phyloP scores from a whole-genome alignment of 225 moss, liverwort and hornwort species.

The Polytrichum commune region DNA sequence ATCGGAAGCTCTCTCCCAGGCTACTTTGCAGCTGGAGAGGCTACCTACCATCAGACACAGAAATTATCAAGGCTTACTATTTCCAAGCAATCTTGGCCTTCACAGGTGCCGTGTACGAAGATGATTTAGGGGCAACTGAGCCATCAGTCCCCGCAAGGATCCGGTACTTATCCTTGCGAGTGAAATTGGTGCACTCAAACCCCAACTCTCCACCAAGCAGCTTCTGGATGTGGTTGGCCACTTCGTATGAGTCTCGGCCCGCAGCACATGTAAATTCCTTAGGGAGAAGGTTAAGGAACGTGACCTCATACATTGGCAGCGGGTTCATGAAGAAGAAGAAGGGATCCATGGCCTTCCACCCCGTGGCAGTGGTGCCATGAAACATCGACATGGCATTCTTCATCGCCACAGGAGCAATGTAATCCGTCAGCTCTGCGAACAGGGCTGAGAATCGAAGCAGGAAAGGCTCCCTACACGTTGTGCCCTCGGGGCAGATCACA shows the following conservation, averaged over 20 bases:
- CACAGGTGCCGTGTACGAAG: not conserved
- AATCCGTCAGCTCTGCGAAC: slow-evolving; percentile 54
- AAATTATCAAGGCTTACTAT: not conserved
- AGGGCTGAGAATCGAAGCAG: slow-evolving; percentile 56
- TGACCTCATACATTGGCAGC: slow-evolving; percentile 44
- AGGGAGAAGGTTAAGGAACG: slow-evolving; percentile 44
- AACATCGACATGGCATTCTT: slow-evolving; percentile 48
- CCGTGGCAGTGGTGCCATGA: slow-evolving; percentile 52
- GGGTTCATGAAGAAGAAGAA: slow-evolving; percentile 70
- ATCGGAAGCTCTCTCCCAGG: not conserved
- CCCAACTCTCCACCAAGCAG: slow-evolving; percentile 42
- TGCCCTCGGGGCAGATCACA: slow-evolving; percentile 58
- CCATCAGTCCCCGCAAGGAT: slow-evolving; percentile 54
- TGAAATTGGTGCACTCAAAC: slow-evolving; percentile 56
- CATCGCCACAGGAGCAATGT: slow-evolving; percentile 55
- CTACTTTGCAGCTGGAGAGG: slow-evolving; percentile 1
- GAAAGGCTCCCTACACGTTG: slow-evolving; percentile 62
- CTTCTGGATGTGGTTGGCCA: slow-evolving; percentile 56
- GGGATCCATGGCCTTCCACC: slow-evolving; percentile 62
- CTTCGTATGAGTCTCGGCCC: slow-evolving; percentile 33
- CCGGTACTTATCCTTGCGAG: slow-evolving; percentile 56
- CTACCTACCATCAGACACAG: not conserved
- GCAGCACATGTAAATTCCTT: slow-evolving; percentile 33
- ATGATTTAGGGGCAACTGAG: slow-evolving; percentile 22
- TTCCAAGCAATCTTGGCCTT: slow-evolving; percentile 7